These are phyloP conservation scores for Lentinula raphanica DNA, from an alignment of 768 basidiomycete species.

Conservation along the genomic window DNA sequence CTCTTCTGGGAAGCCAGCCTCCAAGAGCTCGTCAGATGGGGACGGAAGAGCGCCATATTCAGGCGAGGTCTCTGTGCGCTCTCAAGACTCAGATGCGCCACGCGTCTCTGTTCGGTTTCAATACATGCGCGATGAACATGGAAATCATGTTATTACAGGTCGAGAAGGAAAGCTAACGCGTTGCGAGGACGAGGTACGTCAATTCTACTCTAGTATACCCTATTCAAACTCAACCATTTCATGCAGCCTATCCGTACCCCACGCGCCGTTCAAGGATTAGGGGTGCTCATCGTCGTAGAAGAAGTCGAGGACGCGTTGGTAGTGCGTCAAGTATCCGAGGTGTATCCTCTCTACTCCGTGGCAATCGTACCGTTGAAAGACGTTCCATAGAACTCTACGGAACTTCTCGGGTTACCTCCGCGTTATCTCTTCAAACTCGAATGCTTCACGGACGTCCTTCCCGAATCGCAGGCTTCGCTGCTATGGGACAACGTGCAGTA, in stretches of 20 bases:
- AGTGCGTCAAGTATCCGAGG: slow-evolving; percentile 80
- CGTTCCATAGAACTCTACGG: slow-evolving; percentile 61
- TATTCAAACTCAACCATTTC: not conserved
- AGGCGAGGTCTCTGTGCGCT: not conserved
- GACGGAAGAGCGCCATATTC: not conserved
- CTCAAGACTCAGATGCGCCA: slow-evolving; percentile 16
- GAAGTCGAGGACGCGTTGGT: slow-evolving; percentile 50
- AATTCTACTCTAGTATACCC: not conserved
- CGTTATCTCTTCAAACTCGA: slow-evolving; percentile 63
- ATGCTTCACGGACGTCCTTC: slow-evolving; percentile 68
- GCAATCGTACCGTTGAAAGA: not conserved
- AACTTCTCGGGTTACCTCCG: slow-evolving; percentile 71
- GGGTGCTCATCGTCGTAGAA: slow-evolving; percentile 71
- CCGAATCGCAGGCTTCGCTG: slow-evolving; percentile 56
- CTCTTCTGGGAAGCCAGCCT: not conserved
- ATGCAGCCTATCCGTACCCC: slow-evolving; percentile 72
- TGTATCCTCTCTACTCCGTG: slow-evolving; percentile 22
- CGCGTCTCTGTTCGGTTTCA: slow-evolving; percentile 61
- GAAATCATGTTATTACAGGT: slow-evolving; percentile 66
- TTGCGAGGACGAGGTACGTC: slow-evolving; percentile 72
- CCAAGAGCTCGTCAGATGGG: not conserved
- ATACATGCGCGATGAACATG: slow-evolving; percentile 57
- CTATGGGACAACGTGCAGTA: slow-evolving; percentile 75
- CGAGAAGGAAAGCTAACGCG: slow-evolving; percentile 57
- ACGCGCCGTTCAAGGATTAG: slow-evolving; percentile 78